Evolutionary conservation across 169 alveolate species (phyloP), one percentile per base, ranked within the genome.

Genomic region (Plasmodium yoelii): DNA sequence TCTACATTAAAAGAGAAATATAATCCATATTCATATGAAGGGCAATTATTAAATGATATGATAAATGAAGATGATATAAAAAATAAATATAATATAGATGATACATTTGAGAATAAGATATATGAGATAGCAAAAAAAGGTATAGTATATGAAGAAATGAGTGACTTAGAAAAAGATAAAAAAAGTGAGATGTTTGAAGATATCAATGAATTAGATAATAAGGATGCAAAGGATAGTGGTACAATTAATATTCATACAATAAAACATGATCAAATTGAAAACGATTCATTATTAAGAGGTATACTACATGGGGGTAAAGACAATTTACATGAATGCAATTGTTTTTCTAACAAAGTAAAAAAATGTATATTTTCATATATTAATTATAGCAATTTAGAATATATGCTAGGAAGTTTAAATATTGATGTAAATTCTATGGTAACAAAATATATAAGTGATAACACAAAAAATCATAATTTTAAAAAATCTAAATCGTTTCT

Each of bases 1-100:
- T 55, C 42, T 1, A 13, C 72, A 8, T 71, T 82, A 7, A 82
- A 67, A 28, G 82, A 34, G 2, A 82, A 28, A 12, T 82, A 82
- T 67, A 82, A 82, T 42, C 72, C 90, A 5, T 82, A 82, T 28
- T 82, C 90, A 12, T 82, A 82, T 22, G 90, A 82, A 59, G 55
- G 90, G 5, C 53, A 55, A 55, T 51, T 82, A 4, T 28, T 82
- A 46, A 26, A 82, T 67, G 90, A 82, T 22, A 28, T 82, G 28
- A 82, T 60, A 1, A 82, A 18, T 42, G 90, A 82, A 49, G 63
- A 53, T 47, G 90, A 82, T 47, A 82, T 82, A 18, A 82, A 82
- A 22, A 47, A 34, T 39, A 82, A 67, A 47, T 82, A 82, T 26
- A 67, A 82, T 12, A 65, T 82, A 19, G 90, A 82, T 53, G 90